These are phyloP conservation scores for Mucor piriformis DNA, from an alignment of 371 early-diverging fungal species.

Conservation along the genomic window DNA sequence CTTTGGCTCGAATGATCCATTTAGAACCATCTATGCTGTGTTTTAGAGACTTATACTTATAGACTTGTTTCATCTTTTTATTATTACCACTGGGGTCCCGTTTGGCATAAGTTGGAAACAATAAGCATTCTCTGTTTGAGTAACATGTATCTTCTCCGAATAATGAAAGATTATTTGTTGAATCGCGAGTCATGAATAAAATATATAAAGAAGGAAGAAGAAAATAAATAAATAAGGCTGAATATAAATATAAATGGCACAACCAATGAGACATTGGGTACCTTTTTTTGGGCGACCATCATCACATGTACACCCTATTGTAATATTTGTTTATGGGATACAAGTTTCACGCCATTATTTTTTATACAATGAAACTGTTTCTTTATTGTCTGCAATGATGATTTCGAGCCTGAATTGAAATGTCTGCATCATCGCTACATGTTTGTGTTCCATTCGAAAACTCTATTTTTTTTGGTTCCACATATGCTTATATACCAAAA, in stretches of 20 bases:
- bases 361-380: no score
- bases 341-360: constrained; percentile 1
- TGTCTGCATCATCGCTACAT: no score
- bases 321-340: background rate
- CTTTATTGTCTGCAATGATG: background rate
- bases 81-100: constrained; percentile 25
- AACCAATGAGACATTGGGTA: background rate
- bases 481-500: no score
- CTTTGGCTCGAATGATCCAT: constrained; percentile 42
- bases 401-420: background rate
- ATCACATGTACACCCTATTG: background rate
- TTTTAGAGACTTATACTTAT: no score
- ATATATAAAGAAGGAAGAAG: background rate
- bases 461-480: no score
- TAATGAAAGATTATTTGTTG: background rate
- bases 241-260: background rate
- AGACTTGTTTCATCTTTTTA: no score
- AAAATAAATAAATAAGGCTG: background rate
- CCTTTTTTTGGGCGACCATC: no score
- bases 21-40: constrained; percentile 22
- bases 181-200: background rate
- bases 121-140: constrained; percentile 20
- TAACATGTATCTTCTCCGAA: background rate
- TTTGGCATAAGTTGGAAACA: constrained; percentile 32
- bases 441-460: no score